Conservation (phyloP, 2,329 filamentous ascomycete genomes). For the Spiromastix sp. region DNA sequence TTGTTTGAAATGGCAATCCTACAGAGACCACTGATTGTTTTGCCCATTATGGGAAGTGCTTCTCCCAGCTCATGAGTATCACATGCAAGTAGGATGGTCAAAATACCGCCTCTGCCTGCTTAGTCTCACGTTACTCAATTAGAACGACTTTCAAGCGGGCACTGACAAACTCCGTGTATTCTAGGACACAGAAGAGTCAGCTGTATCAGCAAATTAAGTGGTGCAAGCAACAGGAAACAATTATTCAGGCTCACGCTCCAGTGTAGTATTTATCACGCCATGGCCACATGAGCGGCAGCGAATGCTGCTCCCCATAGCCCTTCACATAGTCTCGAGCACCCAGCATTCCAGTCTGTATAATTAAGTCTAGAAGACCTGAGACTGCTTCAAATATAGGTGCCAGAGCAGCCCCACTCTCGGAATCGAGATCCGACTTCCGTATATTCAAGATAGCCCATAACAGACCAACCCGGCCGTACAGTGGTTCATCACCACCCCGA, state of each 20-base stretch:
- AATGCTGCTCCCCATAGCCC: slow-evolving; percentile 20
- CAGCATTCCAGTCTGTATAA: slow-evolving; percentile 24
- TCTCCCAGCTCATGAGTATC: slow-evolving; percentile 20
- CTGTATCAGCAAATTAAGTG: background rate
- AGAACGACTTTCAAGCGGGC: background rate
- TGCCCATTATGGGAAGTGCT: slow-evolving; percentile 23
- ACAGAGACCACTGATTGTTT: slow-evolving; percentile 28
- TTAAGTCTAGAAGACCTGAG: slow-evolving; percentile 21
- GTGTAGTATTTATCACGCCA: slow-evolving; percentile 27
- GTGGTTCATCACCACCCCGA: slow-evolving; percentile 28
- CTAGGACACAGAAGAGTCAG: slow-evolving; percentile 6
- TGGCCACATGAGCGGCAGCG: slow-evolving; percentile 31
- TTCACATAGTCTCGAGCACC: slow-evolving; percentile 21
- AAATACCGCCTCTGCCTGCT: slow-evolving; percentile 23
- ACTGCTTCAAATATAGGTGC: slow-evolving; percentile 18
- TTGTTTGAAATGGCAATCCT: slow-evolving; percentile 22
- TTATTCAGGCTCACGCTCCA: slow-evolving; percentile 25
- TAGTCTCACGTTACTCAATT: background rate
- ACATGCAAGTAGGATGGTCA: slow-evolving; percentile 27
- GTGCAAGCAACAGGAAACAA: too few species aligned
- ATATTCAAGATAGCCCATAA: slow-evolving; percentile 27
- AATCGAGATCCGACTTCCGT: slow-evolving; percentile 17
- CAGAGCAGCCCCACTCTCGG: slow-evolving; percentile 13
- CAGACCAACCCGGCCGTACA: slow-evolving; percentile 30
- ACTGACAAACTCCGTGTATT: slow-evolving; percentile 15